Percentiles rank a stretch among this genome's conserved stretches.
Conservation (phyloP, 2,329 filamentous ascomycete genomes). For the Truncatella angustata region DNA sequence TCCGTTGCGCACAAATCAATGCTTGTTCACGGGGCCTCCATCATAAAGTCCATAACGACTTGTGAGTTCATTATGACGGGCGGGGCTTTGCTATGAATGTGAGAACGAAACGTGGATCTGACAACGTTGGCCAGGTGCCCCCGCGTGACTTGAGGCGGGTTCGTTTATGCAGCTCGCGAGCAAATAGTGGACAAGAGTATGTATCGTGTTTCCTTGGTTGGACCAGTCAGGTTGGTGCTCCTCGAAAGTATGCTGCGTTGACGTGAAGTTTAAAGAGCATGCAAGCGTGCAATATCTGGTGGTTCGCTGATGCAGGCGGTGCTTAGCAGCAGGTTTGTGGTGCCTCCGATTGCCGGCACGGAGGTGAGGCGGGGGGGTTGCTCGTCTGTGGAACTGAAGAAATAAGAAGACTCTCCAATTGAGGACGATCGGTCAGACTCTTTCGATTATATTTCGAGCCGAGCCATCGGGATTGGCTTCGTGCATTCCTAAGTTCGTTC, state of each 20-base stretch:
- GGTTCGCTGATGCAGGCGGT: neutral
- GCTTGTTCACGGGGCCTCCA: conserved; percentile 4
- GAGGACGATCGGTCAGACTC: too few relatives aligned
- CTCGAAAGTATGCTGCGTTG: neutral
- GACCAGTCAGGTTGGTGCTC: neutral
- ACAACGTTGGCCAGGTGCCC: neutral
- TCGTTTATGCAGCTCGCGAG: neutral
- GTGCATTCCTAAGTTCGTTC: too few relatives aligned
- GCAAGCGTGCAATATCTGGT: neutral
- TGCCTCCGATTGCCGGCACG: conserved; percentile 7
- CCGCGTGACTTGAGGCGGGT: neutral
- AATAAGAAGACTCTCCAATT: too few relatives aligned
- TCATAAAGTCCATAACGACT: neutral
- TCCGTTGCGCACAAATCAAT: neutral
- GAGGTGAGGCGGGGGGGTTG: neutral
- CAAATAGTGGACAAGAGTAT: neutral
- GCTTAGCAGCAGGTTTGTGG: conserved; percentile 2
- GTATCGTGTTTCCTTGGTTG: conserved; percentile 3
- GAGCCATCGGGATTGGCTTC: too few relatives aligned
- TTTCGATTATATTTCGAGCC: too few relatives aligned
- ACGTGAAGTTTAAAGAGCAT: conserved; percentile 4
- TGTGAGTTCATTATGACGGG: neutral
- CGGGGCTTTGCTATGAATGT: neutral
- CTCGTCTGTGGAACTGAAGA: too few relatives aligned
- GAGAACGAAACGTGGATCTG: neutral